phyloP scores from a whole-genome alignment of 176 grass and related monocot species.

The Aegilops umbellulata region DNA sequence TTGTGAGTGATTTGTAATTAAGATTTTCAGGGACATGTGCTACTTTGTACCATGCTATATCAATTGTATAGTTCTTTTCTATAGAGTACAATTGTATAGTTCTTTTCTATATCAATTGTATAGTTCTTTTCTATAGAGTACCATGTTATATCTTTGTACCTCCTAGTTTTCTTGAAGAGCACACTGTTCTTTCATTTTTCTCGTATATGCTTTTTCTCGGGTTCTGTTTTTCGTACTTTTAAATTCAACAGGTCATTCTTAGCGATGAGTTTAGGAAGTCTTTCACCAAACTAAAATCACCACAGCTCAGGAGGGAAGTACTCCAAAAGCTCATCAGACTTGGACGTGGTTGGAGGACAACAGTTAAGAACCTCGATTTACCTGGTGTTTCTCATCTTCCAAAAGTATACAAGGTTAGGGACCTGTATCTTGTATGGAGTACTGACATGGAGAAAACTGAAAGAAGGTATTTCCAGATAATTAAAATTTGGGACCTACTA shows the following conservation, averaged over 20 bases:
- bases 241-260: slow-evolving; percentile 50
- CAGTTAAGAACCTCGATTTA: slow-evolving; percentile 8
- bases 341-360: slow-evolving; percentile 58
- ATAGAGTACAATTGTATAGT: too few relatives aligned
- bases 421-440: slow-evolving; percentile 75
- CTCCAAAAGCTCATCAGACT: slow-evolving; percentile 60
- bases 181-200: neutral
- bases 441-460: slow-evolving; percentile 53
- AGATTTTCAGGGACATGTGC: neutral
- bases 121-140: too few relatives aligned
- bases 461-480: slow-evolving; percentile 50
- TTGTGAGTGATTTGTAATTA: neutral
- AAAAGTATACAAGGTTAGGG: slow-evolving; percentile 45
- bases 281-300: slow-evolving; percentile 56
- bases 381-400: slow-evolving; percentile 39
- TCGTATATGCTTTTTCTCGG: neutral
- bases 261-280: slow-evolving; percentile 74
- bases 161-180: neutral
- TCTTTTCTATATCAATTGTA: too few relatives aligned
- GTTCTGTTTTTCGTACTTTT: slow-evolving; percentile 14
- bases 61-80: too few relatives aligned
- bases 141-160: too few relatives aligned
- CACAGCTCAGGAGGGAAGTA: slow-evolving; percentile 34
- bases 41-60: neutral
- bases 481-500: slow-evolving; percentile 74